phyloP scores from a whole-genome alignment of 2,329 filamentous ascomycete species.

The Colletotrichum liaoningense region DNA sequence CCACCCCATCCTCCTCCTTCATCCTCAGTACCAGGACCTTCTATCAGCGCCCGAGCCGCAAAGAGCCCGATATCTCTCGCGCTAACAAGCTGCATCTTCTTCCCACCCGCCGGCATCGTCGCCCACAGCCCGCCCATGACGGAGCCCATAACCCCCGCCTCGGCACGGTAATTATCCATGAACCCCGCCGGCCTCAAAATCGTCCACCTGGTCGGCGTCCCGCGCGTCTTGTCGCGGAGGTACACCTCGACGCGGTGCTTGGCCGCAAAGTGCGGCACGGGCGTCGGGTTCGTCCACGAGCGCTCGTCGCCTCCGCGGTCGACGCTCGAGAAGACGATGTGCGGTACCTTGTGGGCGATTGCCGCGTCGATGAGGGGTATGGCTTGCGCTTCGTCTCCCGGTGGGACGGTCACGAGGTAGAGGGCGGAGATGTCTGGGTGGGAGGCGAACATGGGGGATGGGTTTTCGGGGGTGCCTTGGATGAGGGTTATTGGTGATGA shows the following conservation, averaged over 20 bases:
- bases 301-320: conserved; percentile 39
- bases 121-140: conserved; percentile 41
- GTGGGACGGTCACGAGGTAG: conserved; percentile 43
- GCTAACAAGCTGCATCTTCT: conserved; percentile 42
- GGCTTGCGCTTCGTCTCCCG: conserved; percentile 40
- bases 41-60: conserved; percentile 20
- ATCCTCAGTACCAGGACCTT: conserved; percentile 5
- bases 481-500: conserved; percentile 30
- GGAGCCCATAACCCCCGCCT: conserved; percentile 37
- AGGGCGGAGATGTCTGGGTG: conserved; percentile 38
- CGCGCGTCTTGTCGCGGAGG: conserved; percentile 21
- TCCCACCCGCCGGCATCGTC: conserved; percentile 37
- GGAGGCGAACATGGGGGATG: conserved; percentile 36
- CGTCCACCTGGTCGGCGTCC: conserved; percentile 37
- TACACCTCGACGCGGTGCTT: conserved; percentile 36
- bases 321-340: conserved; percentile 45
- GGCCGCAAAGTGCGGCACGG: conserved; percentile 38
- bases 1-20: conserved; percentile 12
- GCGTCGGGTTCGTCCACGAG: conserved; percentile 37
- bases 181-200: conserved; percentile 42
- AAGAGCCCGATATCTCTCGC: conserved; percentile 40
- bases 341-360: conserved; percentile 30
- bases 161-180: conserved; percentile 42
- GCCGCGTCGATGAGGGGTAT: conserved; percentile 40
- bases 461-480: conserved; percentile 9